phyloP scores from a whole-genome alignment of 306 rosid genomes.

The Ammopiptanthus mongolicus region DNA sequence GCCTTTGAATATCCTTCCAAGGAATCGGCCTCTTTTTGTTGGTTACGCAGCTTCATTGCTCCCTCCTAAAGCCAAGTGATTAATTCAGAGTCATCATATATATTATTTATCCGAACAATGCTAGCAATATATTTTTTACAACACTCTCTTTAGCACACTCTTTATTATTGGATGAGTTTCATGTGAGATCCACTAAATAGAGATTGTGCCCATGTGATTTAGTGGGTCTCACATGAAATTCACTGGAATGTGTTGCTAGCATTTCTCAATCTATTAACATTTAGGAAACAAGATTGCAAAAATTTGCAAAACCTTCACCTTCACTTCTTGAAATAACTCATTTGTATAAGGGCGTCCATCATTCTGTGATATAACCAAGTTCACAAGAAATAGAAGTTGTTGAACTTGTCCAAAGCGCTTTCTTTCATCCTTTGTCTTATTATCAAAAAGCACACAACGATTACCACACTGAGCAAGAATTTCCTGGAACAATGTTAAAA shows the following conservation, averaged over 20 bases:
- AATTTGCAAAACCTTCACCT: constrained; percentile 40
- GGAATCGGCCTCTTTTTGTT: constrained; percentile 50
- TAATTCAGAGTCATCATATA: too few species aligned
- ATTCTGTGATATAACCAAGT: constrained; percentile 41
- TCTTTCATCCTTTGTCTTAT: constrained; percentile 66
- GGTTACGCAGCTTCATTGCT: constrained; percentile 49
- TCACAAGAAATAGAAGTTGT: constrained; percentile 55
- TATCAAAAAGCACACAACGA: constrained; percentile 76
- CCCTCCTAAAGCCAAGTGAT: constrained; percentile 47
- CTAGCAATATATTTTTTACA: too few species aligned
- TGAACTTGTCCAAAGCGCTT: constrained; percentile 61
- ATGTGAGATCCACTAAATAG: too few species aligned
- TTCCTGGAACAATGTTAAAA: constrained; percentile 42
- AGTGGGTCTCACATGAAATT: too few species aligned
- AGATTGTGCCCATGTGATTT: too few species aligned
- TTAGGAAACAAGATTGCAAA: not conserved
- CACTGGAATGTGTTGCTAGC: too few species aligned
- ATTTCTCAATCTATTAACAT: too few species aligned
- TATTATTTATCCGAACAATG: too few species aligned
- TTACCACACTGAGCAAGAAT: constrained; percentile 52
- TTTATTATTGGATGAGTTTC: too few species aligned
- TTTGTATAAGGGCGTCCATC: constrained; percentile 67
- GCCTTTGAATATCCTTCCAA: constrained; percentile 46
- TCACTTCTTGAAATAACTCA: constrained; percentile 62
- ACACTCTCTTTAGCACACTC: too few species aligned